A percentile compares a stretch with the other conserved stretches of the same genome.
These are phyloP conservation scores for Fusarium sp. DNA, from an alignment of 2,329 filamentous ascomycete species.

Conservation along the genomic window DNA sequence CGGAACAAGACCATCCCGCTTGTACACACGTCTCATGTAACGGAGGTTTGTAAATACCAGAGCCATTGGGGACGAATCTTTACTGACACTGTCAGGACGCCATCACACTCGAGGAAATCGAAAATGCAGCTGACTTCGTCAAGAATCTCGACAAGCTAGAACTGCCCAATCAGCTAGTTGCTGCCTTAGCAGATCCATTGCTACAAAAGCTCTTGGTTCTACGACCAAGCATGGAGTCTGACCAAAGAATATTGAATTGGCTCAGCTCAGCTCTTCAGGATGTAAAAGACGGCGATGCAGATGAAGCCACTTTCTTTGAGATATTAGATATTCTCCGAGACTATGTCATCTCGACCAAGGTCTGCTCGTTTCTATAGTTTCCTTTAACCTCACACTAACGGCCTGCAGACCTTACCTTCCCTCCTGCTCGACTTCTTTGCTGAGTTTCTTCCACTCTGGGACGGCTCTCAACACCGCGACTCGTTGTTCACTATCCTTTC, in stretches of 20 bases:
- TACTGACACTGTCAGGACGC: conserved; percentile 59
- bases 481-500: conserved; percentile 68
- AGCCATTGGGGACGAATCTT: background rate
- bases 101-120: conserved; percentile 80
- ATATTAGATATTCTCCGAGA: conserved; percentile 66
- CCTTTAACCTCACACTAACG: conserved; percentile 15
- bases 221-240: conserved; percentile 64
- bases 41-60: conserved; percentile 62
- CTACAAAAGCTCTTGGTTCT: conserved; percentile 82
- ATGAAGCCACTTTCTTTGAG: conserved; percentile 61
- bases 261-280: conserved; percentile 67
- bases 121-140: conserved; percentile 75
- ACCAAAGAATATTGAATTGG: conserved; percentile 69
- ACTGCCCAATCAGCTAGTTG: conserved; percentile 83
- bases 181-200: conserved; percentile 78
- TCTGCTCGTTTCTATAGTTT: conserved; percentile 45
- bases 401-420: conserved; percentile 57
- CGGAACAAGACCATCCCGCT: conserved; percentile 66
- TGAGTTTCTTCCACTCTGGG: conserved; percentile 69
- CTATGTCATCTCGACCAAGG: conserved; percentile 68
- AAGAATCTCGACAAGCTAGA: conserved; percentile 81
- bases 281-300: conserved; percentile 62
- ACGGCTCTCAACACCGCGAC: conserved; percentile 65
- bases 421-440: conserved; percentile 62
- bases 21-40: conserved; percentile 79